Evolutionary conservation across 305 asterid species (phyloP).

Genomic region (Fraxinus dipetala): DNA sequence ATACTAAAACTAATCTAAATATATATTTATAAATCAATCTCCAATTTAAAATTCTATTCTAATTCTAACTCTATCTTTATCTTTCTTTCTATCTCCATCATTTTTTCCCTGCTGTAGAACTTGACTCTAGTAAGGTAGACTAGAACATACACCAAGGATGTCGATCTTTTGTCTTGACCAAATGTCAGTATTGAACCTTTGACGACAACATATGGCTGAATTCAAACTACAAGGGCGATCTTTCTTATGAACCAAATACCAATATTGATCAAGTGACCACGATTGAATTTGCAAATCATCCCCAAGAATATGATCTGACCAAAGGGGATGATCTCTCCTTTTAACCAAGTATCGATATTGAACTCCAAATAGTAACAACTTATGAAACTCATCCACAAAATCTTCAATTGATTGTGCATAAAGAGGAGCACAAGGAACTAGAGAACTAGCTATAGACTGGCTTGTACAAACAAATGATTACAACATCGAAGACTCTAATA

Average conservation of each 20-base stretch:
- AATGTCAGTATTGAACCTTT: not conserved
- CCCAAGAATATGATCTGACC: not conserved
- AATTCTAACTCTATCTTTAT: not conserved
- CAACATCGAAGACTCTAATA: not conserved
- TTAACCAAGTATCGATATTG: not conserved
- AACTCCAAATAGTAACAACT: not conserved
- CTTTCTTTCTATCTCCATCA: not conserved
- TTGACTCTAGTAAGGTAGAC: not conserved
- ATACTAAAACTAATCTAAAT: no score
- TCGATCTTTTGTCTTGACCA: not conserved
- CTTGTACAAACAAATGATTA: not conserved
- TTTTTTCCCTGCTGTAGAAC: not conserved
- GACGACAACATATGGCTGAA: not conserved
- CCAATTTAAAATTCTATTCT: not conserved
- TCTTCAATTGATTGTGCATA: not conserved
- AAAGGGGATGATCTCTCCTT: not conserved
- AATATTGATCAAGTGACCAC: not conserved
- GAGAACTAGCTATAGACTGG: not conserved
- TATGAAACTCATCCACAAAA: not conserved
- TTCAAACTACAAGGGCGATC: not conserved
- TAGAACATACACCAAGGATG: not conserved
- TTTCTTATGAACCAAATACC: not conserved
- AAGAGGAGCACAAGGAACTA: not conserved
- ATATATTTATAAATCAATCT: not conserved
- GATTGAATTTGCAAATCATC: not conserved